Evolutionary conservation across 2,329 filamentous ascomycete species (phyloP).

Genomic region (Plenodomus tracheiphilus): DNA sequence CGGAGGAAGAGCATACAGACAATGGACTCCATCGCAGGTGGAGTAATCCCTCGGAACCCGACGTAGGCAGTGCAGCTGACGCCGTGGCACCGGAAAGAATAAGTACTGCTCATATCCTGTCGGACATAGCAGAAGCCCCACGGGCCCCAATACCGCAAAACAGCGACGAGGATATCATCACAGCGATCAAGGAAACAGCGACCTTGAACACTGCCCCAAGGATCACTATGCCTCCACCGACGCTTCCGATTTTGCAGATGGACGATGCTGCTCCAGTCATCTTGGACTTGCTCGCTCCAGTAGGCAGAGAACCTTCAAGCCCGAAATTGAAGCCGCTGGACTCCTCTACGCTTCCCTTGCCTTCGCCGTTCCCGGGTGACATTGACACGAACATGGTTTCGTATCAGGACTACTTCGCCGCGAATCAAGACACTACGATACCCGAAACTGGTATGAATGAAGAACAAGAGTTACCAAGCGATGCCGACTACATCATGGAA

Average conservation of each 20-base stretch:
- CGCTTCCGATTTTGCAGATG: conserved; percentile 25
- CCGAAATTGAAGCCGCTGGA: conserved; percentile 39
- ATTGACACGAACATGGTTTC: conserved; percentile 23
- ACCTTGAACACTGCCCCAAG: conserved; percentile 6
- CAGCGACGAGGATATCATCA: too few species aligned
- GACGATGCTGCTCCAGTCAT: conserved; percentile 13
- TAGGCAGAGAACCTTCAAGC: conserved; percentile 39
- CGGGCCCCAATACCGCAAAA: too few species aligned
- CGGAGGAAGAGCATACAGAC: conserved; percentile 7
- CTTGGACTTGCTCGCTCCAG: conserved; percentile 32
- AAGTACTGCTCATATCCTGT: too few species aligned
- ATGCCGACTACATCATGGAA: conserved; percentile 33
- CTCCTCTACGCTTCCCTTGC: conserved; percentile 42
- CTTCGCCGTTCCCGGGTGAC: conserved; percentile 44
- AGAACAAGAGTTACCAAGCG: conserved; percentile 13
- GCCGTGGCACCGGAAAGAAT: background rate
- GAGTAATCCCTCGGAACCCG: background rate
- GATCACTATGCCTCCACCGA: conserved; percentile 40
- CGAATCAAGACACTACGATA: conserved; percentile 2
- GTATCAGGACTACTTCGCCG: conserved; percentile 31
- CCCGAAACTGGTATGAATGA: conserved; percentile 3
- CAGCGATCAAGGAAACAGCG: conserved; percentile 3
- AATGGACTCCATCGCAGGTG: background rate
- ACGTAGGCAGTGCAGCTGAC: background rate
- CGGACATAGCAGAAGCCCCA: too few species aligned